Conservation (phyloP, 345 rosid genomes). For the Lepidium sativum region DNA sequence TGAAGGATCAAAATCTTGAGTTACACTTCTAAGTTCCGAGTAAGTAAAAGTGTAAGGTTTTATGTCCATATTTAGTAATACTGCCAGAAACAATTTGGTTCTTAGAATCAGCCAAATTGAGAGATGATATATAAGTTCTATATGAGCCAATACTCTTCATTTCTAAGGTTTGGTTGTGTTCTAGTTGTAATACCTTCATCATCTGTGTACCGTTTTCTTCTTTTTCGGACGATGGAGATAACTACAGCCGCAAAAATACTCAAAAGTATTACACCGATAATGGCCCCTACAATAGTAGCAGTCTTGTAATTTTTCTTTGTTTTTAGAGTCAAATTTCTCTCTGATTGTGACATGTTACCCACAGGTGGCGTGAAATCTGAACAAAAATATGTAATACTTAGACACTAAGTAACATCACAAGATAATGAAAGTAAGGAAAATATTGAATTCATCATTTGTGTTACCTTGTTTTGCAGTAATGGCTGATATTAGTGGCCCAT, state of each 20-base stretch:
- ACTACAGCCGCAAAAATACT: too few relatives aligned
- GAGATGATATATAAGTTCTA: background rate
- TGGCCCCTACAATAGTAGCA: too few relatives aligned
- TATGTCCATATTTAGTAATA: conserved; percentile 35
- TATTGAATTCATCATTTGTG: background rate
- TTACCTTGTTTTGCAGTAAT: conserved; percentile 51
- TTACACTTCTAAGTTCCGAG: conserved; percentile 49
- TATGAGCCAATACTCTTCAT: background rate
- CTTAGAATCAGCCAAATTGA: background rate
- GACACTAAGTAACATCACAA: background rate
- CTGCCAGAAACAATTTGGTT: conserved; percentile 13
- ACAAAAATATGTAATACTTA: background rate
- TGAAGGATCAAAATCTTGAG: conserved; percentile 43
- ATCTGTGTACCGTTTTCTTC: too few relatives aligned
- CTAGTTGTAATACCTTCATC: too few relatives aligned
- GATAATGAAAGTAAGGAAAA: background rate
- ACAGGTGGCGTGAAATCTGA: too few relatives aligned
- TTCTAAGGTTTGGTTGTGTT: background rate
- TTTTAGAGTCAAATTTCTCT: too few relatives aligned
- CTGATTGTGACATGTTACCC: too few relatives aligned
- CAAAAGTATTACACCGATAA: too few relatives aligned
- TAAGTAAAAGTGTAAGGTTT: conserved; percentile 48
- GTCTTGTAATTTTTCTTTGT: too few relatives aligned
- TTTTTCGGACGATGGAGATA: too few relatives aligned
- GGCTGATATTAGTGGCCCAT: conserved; percentile 36